Conservation (phyloP, 2,329 filamentous ascomycete species). For the Alternaria conjuncta region DNA sequence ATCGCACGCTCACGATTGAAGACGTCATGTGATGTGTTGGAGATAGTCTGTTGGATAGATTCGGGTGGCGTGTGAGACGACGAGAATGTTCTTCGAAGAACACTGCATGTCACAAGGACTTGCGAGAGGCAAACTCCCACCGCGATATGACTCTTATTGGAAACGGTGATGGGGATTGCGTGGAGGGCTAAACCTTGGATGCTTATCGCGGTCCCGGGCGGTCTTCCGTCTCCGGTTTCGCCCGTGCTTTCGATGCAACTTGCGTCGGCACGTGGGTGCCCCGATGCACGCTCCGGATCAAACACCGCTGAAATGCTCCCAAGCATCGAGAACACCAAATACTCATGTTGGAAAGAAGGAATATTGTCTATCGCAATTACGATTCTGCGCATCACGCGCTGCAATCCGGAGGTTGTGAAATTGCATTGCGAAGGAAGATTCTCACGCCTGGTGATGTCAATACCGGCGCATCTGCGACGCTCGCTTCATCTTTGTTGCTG, state of each 20-base stretch:
- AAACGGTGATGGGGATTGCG: constrained; percentile 2
- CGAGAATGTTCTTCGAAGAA: background rate
- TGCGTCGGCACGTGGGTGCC: background rate
- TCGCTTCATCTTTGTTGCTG: constrained; percentile 10
- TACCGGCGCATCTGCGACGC: constrained; percentile 14
- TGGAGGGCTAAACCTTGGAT: constrained; percentile 1
- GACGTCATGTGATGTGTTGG: constrained; percentile 8
- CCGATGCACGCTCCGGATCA: constrained; percentile 4
- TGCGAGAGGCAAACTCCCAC: background rate
- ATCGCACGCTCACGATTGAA: background rate
- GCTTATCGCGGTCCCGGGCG: constrained; percentile 9
- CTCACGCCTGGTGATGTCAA: constrained; percentile 15
- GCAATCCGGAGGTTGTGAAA: no score
- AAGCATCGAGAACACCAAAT: background rate
- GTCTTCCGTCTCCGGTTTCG: constrained; percentile 3
- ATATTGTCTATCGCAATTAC: background rate
- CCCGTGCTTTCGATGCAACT: background rate
- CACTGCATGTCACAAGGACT: background rate
- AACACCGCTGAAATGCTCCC: background rate
- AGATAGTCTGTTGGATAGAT: fast-evolving
- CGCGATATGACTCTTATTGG: background rate
- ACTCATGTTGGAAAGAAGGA: background rate
- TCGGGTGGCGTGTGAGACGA: background rate
- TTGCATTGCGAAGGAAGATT: constrained; percentile 8
- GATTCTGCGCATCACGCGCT: constrained; percentile 9